These are phyloP conservation scores for Kodamaea sp. DNA, from an alignment of 1,139 yeast species.

Conservation along the genomic window DNA sequence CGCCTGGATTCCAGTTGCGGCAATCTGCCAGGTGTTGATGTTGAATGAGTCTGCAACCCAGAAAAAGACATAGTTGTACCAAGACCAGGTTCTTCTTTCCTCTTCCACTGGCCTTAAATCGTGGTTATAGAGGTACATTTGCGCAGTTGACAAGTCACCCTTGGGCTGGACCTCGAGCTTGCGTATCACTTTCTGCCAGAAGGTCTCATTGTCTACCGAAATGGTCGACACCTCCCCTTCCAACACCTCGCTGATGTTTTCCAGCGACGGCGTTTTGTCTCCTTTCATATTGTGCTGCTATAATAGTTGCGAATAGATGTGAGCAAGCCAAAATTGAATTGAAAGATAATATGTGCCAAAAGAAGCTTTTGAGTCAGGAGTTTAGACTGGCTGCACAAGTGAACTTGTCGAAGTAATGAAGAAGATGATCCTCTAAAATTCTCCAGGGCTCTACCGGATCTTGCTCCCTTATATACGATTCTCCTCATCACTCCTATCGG, in stretches of 20 bases:
- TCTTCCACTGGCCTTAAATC: conserved; percentile 79
- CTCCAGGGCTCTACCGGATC: no score
- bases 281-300: background rate
- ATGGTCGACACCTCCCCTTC: conserved; percentile 40
- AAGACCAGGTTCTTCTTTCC: conserved; percentile 71
- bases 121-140: conserved; percentile 64
- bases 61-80: conserved; percentile 76
- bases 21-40: conserved; percentile 89
- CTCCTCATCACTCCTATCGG: no score
- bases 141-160: conserved; percentile 42
- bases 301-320: no score
- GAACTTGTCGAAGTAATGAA: background rate
- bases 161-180: conserved; percentile 26
- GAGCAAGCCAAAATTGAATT: background rate
- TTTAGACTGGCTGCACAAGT: no score
- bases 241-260: conserved; percentile 27
- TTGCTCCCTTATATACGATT: no score
- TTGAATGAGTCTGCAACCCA: conserved; percentile 90
- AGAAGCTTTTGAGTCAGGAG: no score
- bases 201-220: conserved; percentile 4
- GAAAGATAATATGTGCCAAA: background rate
- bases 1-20: conserved; percentile 71
- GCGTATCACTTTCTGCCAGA: conserved; percentile 6
- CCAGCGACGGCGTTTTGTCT: background rate
- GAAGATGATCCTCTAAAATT: no score